These are phyloP conservation scores for Naumovozyma castellii DNA, from an alignment of 805 yeast species.

Conservation along the genomic window DNA sequence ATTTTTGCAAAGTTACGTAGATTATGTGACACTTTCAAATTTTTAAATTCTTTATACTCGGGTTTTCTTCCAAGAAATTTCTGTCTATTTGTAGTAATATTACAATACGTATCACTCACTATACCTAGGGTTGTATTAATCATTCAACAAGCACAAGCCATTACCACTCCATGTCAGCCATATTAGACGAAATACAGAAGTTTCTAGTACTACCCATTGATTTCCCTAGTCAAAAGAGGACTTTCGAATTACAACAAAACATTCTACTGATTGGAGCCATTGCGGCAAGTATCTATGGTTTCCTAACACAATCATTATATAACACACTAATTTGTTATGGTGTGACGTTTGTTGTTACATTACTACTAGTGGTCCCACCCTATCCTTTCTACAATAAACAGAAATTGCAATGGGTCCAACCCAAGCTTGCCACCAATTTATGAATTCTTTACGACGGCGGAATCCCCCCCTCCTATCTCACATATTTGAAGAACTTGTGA, in stretches of 20 bases:
- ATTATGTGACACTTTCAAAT: too few species aligned
- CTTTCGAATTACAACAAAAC: constrained; percentile 11
- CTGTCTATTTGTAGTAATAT: too few species aligned
- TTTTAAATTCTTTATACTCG: too few species aligned
- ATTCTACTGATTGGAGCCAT: constrained; percentile 20
- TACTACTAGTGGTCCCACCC: constrained; percentile 43
- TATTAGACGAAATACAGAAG: constrained; percentile 21
- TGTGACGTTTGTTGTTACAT: constrained; percentile 27
- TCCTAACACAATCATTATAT: constrained; percentile 36
- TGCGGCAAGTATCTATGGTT: constrained; percentile 41
- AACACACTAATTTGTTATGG: constrained; percentile 34
- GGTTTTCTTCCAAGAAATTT: too few species aligned
- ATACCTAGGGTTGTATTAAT: too few species aligned
- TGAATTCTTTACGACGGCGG: too few species aligned
- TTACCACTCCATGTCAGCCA: constrained; percentile 33
- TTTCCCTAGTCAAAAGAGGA: constrained; percentile 23
- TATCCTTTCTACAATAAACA: constrained; percentile 47
- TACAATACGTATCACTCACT: too few species aligned
- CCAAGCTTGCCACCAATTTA: background rate
- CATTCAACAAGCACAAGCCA: too few species aligned
- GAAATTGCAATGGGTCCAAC: constrained; percentile 25
- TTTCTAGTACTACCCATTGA: constrained; percentile 29
- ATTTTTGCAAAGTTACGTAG: too few species aligned
- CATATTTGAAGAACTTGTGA: too few species aligned
- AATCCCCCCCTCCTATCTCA: too few species aligned